phyloP scores from a whole-genome alignment of 176 grass and related monocot species.

The Olyra latifolia region DNA sequence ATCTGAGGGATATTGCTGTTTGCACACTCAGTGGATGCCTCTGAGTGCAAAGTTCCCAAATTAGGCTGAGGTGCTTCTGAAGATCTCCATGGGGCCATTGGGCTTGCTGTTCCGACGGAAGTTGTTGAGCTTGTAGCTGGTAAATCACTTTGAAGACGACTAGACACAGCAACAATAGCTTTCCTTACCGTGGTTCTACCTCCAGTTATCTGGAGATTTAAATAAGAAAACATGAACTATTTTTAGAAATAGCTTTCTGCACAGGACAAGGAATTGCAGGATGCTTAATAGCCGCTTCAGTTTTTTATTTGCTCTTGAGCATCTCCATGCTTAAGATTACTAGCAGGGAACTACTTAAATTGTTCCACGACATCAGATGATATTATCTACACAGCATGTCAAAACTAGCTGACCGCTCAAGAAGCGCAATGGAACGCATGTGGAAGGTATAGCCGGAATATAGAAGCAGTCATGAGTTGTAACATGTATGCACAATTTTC shows the following conservation, averaged over 20 bases:
- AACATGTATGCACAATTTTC: background rate
- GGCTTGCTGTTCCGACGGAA: constrained; percentile 6
- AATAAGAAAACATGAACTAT: background rate
- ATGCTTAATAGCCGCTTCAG: background rate
- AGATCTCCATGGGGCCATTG: constrained; percentile 12
- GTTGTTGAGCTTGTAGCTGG: background rate
- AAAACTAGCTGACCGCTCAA: background rate
- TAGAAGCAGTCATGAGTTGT: background rate
- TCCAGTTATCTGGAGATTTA: constrained; percentile 43
- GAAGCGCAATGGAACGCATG: background rate
- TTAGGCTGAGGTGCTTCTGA: constrained; percentile 26
- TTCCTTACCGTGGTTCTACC: constrained; percentile 32
- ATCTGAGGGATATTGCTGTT: constrained; percentile 9
- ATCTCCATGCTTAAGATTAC: background rate
- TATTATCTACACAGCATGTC: background rate
- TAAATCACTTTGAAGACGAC: constrained; percentile 42
- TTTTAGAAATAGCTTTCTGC: background rate
- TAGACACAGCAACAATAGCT: constrained; percentile 47
- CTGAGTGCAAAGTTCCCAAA: constrained; percentile 20
- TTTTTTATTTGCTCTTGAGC: background rate
- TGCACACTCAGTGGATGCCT: constrained; percentile 29
- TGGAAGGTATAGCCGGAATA: background rate
- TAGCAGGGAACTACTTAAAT: background rate
- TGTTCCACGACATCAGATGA: background rate
- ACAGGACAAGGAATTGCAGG: background rate